phyloP scores from a whole-genome alignment of 371 early-diverging fungal species.

The Lichtheimia ramosa region DNA sequence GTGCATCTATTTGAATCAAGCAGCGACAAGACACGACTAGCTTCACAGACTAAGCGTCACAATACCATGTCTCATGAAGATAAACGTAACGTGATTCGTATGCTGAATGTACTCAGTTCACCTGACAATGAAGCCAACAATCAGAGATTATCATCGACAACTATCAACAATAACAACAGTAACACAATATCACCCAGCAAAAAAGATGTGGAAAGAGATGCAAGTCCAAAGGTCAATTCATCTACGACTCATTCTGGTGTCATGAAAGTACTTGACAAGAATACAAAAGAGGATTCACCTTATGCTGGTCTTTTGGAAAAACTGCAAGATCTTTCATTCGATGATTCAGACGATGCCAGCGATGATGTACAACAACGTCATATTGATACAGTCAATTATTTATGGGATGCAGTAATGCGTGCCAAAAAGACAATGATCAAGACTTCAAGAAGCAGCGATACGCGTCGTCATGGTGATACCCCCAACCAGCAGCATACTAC shows the following conservation, averaged over 20 bases:
- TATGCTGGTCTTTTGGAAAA: constrained; percentile 18
- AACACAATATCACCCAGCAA: neutral
- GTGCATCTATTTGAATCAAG: constrained; percentile 24
- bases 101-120: constrained; percentile 39
- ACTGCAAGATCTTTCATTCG: constrained; percentile 3
- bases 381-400: constrained; percentile 11
- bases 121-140: constrained; percentile 1
- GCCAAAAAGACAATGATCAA: neutral
- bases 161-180: neutral
- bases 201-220: neutral
- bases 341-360: neutral
- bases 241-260: neutral
- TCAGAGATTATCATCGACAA: neutral
- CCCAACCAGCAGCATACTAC: neutral
- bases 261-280: neutral
- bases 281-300: constrained; percentile 15
- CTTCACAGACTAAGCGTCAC: constrained; percentile 8
- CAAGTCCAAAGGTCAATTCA: neutral
- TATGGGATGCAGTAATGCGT: constrained; percentile 15
- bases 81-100: constrained; percentile 29
- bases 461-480: neutral
- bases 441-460: neutral
- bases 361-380: constrained; percentile 11
- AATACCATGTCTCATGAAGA: constrained; percentile 15
- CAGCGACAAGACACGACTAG: constrained; percentile 7